Evolutionary conservation across 2,329 filamentous ascomycete species (phyloP).

Genomic region (Simplicillium aogashimaense): DNA sequence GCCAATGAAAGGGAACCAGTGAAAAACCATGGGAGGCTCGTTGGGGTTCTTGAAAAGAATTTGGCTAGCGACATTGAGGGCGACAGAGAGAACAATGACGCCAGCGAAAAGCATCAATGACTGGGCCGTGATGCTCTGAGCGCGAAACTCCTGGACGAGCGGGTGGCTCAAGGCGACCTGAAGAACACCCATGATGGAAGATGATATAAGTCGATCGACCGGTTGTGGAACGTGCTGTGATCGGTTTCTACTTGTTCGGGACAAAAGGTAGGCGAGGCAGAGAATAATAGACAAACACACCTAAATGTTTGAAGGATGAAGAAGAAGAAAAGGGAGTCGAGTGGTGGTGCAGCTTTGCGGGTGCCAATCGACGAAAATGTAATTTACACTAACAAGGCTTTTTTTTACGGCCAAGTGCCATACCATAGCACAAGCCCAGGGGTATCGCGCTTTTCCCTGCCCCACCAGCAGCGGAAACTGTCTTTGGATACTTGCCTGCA

Average conservation of each 20-base stretch:
- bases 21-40: conserved; percentile 72
- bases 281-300: neutral
- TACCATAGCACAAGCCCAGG: no score
- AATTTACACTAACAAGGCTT: no score
- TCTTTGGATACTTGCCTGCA: no score
- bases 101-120: conserved; percentile 30
- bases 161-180: conserved; percentile 39
- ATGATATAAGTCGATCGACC: neutral
- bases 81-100: conserved; percentile 45
- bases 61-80: conserved; percentile 74
- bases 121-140: conserved; percentile 37
- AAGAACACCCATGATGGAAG: conserved; percentile 42
- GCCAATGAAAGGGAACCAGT: conserved; percentile 74
- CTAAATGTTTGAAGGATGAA: neutral
- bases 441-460: no score
- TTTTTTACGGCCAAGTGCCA: no score
- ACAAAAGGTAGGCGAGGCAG: neutral
- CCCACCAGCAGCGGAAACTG: no score
- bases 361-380: no score
- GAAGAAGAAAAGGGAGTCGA: neutral
- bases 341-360: no score
- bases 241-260: neutral
- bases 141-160: conserved; percentile 37
- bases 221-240: neutral
- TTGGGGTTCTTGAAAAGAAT: conserved; percentile 72